Percentiles rank a stretch among this genome's conserved stretches.
phyloP scores from a whole-genome alignment of 768 basidiomycete genomes.

The Rhodotorula graminis region DNA sequence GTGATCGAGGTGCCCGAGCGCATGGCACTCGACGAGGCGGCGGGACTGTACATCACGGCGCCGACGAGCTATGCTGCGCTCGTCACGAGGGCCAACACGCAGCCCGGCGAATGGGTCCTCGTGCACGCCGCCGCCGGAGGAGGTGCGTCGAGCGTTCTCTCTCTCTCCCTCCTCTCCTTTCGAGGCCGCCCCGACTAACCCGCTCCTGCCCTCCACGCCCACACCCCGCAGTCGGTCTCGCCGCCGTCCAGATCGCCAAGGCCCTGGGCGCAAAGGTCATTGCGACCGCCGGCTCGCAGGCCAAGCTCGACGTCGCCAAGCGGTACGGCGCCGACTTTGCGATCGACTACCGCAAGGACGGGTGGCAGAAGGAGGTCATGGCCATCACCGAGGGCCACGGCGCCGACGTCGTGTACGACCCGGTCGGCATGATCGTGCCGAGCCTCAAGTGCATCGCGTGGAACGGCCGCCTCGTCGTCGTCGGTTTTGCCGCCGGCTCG shows the following conservation, averaged over 20 bases:
- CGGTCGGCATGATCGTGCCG: conserved; percentile 72
- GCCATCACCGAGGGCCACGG: conserved; percentile 76
- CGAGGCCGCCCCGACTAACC: neutral
- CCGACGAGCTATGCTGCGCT: conserved; percentile 83
- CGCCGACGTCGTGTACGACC: conserved; percentile 69
- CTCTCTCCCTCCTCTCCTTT: neutral
- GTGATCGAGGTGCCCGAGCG: conserved; percentile 67
- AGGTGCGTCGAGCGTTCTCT: conserved; percentile 59
- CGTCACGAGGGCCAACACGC: conserved; percentile 72
- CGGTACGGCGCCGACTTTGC: conserved; percentile 72
- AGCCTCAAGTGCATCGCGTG: conserved; percentile 87
- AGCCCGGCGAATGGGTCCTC: conserved; percentile 82
- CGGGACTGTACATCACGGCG: conserved; percentile 75
- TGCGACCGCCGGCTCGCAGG: conserved; percentile 61
- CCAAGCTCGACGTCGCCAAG: conserved; percentile 73
- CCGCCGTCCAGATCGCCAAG: conserved; percentile 89
- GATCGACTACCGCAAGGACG: conserved; percentile 64
- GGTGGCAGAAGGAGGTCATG: conserved; percentile 90
- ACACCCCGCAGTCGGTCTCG: conserved; percentile 68
- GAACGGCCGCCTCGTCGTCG: conserved; percentile 86
- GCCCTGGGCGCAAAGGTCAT: conserved; percentile 90
- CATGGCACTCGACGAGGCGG: conserved; percentile 78
- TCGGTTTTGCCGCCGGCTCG: conserved; percentile 80
- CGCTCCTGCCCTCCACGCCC: too few relatives aligned
- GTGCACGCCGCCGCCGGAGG: conserved; percentile 95